phyloP scores from a whole-genome alignment of 306 rosid species.

The Acacia acuminata region DNA sequence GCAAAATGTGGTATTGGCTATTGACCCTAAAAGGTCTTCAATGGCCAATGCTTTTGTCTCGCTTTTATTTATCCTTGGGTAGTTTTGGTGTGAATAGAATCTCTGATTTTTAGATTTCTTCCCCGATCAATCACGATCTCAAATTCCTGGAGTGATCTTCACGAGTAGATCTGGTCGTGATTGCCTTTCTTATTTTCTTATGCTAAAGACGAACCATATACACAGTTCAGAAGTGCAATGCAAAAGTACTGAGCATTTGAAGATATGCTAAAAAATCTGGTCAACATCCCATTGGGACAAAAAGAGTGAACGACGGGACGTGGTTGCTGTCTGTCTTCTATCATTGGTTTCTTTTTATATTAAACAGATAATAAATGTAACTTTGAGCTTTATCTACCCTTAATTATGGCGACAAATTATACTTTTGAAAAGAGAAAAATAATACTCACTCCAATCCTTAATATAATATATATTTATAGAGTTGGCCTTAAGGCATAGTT shows the following conservation, averaged over 20 bases:
- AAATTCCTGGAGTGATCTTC: slow-evolving; percentile 3
- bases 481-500: too few species aligned
- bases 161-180: not conserved
- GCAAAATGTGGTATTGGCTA: not conserved
- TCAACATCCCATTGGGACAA: not conserved
- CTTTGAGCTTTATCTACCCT: not conserved
- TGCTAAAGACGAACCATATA: not conserved
- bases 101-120: not conserved
- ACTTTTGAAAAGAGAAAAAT: not conserved
- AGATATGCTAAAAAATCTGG: not conserved
- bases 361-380: not conserved
- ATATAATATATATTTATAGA: too few species aligned
- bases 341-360: not conserved
- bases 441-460: fast-evolving
- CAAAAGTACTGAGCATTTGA: not conserved
- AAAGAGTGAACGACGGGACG: slow-evolving; percentile 4
- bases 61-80: not conserved
- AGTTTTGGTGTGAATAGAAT: not conserved
- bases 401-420: not conserved
- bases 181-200: not conserved
- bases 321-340: not conserved
- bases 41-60: not conserved
- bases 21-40: not conserved
- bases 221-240: not conserved
- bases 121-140: not conserved